Percentiles rank a stretch among this genome's conserved stretches.
phyloP scores from a whole-genome alignment of 2,329 filamentous ascomycete genomes.

The Aspergillus aculeatus region DNA sequence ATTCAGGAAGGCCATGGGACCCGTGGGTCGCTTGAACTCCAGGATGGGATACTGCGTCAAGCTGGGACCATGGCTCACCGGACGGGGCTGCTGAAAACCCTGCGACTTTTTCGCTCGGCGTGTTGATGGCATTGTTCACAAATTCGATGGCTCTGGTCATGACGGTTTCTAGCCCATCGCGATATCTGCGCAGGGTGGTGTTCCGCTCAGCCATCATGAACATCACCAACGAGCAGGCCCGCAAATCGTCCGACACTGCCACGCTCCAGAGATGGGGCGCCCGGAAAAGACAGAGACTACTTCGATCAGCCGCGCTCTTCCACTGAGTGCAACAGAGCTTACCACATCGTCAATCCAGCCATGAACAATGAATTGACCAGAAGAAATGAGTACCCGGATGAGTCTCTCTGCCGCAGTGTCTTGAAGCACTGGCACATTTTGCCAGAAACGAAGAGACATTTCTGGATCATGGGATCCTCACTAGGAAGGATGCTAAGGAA shows the following conservation, averaged over 20 bases:
- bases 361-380: constrained; percentile 96
- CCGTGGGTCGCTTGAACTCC: not conserved
- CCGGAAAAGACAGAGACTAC: constrained; percentile 23
- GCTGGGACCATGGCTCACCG: not conserved
- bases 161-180: constrained; percentile 20
- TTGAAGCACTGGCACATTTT: constrained; percentile 26
- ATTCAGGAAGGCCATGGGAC: not conserved
- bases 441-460: constrained; percentile 17
- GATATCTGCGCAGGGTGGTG: constrained; percentile 18
- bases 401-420: constrained; percentile 94
- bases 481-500: constrained; percentile 17
- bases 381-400: constrained; percentile 93
- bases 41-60: not conserved
- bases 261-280: constrained; percentile 20
- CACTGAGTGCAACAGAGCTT: constrained; percentile 67
- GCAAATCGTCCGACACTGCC: constrained; percentile 20
- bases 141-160: constrained; percentile 21
- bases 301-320: constrained; percentile 32
- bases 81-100: not conserved
- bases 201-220: constrained; percentile 26
- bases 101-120: not conserved
- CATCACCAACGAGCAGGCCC: constrained; percentile 21
- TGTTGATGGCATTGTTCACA: constrained; percentile 1
- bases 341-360: constrained; percentile 87
- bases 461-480: constrained; percentile 11